Conservation (phyloP, 805 yeast species). For the Naumovozyma dairenensis region DNA sequence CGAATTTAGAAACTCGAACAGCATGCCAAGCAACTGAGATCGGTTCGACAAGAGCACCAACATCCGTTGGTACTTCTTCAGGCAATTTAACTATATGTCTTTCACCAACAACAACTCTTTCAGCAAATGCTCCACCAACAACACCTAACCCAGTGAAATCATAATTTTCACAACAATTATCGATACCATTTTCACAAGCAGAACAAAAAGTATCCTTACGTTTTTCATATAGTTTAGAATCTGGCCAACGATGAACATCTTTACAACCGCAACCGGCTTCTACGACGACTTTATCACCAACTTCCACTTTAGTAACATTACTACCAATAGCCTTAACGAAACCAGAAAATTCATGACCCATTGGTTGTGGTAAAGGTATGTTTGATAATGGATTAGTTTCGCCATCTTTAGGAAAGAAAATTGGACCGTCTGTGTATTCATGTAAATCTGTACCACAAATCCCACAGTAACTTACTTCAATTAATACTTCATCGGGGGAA, state of each 20-base stretch:
- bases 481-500: conserved; percentile 31
- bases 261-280: conserved; percentile 52
- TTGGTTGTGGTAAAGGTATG: conserved; percentile 32
- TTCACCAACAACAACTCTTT: conserved; percentile 35
- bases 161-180: conserved; percentile 42
- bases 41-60: conserved; percentile 51
- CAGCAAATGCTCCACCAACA: conserved; percentile 46
- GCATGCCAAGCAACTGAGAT: conserved; percentile 52
- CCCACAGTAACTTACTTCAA: conserved; percentile 42
- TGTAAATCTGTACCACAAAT: conserved; percentile 55
- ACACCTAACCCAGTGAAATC: conserved; percentile 49
- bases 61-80: conserved; percentile 36
- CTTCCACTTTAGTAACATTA: conserved; percentile 35
- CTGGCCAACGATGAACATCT: conserved; percentile 34
- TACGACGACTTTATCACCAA: conserved; percentile 51
- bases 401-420: conserved; percentile 39
- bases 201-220: conserved; percentile 29
- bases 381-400: conserved; percentile 32
- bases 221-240: conserved; percentile 16
- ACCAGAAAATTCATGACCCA: conserved; percentile 50
- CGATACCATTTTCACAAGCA: conserved; percentile 39
- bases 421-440: conserved; percentile 48
- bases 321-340: conserved; percentile 37
- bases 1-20: conserved; percentile 36
- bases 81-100: conserved; percentile 35